These are phyloP conservation scores for Yamadazyma blattariae DNA, from an alignment of 1,139 yeast species.

Conservation along the genomic window DNA sequence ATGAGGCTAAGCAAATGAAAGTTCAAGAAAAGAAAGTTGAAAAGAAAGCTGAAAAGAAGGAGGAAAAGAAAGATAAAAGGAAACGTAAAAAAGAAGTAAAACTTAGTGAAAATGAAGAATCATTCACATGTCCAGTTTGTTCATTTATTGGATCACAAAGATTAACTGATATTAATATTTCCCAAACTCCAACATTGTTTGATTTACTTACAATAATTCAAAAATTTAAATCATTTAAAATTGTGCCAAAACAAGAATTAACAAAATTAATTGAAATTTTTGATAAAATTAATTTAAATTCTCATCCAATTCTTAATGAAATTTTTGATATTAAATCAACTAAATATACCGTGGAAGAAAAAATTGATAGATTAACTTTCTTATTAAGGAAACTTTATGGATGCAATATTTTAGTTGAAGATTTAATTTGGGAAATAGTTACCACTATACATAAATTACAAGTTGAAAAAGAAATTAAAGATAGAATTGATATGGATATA, in stretches of 20 bases:
- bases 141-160: constrained; percentile 22
- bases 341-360: constrained; percentile 11
- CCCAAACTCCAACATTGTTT: constrained; percentile 20
- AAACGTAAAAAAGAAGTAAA: constrained; percentile 12
- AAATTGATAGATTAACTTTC: constrained; percentile 26
- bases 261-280: constrained; percentile 20
- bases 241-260: constrained; percentile 41
- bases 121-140: constrained; percentile 68
- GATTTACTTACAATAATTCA: constrained; percentile 18
- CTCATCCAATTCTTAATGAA: constrained; percentile 9
- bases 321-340: constrained; percentile 15
- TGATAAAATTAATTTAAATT: constrained; percentile 11
- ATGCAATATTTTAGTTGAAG: constrained; percentile 26
- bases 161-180: constrained; percentile 15
- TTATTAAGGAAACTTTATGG: constrained; percentile 35
- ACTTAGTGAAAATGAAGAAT: constrained; percentile 16
- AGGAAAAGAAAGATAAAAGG: neutral
- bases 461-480: constrained; percentile 1
- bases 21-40: neutral
- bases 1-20: constrained; percentile 1
- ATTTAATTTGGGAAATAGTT: constrained; percentile 19
- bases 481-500: neutral
- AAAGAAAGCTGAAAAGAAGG: neutral
- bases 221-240: constrained; percentile 31
- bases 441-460: constrained; percentile 17